Evolutionary conservation across 805 yeast genomes (phyloP).

Genomic region (Komagataella pastoris): DNA sequence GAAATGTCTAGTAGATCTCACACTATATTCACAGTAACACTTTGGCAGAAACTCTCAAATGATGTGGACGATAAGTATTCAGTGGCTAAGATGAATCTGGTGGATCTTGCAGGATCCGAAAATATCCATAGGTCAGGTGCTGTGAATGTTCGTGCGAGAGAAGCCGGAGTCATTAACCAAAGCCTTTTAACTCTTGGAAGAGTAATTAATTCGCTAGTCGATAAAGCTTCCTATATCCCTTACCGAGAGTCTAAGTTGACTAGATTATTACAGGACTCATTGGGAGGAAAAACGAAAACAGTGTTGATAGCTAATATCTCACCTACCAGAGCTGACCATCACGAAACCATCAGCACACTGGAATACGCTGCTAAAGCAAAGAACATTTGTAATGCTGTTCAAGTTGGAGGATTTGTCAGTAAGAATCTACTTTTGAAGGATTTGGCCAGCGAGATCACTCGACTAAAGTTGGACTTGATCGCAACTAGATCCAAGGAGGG

Average conservation of each 20-base stretch:
- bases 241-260: constrained; percentile 67
- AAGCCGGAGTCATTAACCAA: constrained; percentile 89
- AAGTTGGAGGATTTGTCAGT: constrained; percentile 19
- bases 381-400: constrained; percentile 37
- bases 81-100: constrained; percentile 41
- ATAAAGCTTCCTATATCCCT: constrained; percentile 59
- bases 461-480: constrained; percentile 35
- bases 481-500: constrained; percentile 58
- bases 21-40: constrained; percentile 54
- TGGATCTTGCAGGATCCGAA: constrained; percentile 93
- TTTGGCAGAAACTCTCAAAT: constrained; percentile 32
- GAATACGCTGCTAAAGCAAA: constrained; percentile 48
- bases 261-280: constrained; percentile 58
- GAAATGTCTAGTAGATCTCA: constrained; percentile 67
- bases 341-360: constrained; percentile 39
- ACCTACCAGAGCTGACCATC: constrained; percentile 36
- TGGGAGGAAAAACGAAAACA: constrained; percentile 83
- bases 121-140: constrained; percentile 85
- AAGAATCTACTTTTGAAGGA: constrained; percentile 31
- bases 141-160: constrained; percentile 71
- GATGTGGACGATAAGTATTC: constrained; percentile 15
- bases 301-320: constrained; percentile 80
- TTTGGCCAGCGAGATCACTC: constrained; percentile 29
- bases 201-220: constrained; percentile 67
- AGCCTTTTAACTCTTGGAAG: constrained; percentile 78